phyloP scores from a whole-genome alignment of 768 basidiomycete genomes.

The Rhodosporidiobolus odoratus region DNA sequence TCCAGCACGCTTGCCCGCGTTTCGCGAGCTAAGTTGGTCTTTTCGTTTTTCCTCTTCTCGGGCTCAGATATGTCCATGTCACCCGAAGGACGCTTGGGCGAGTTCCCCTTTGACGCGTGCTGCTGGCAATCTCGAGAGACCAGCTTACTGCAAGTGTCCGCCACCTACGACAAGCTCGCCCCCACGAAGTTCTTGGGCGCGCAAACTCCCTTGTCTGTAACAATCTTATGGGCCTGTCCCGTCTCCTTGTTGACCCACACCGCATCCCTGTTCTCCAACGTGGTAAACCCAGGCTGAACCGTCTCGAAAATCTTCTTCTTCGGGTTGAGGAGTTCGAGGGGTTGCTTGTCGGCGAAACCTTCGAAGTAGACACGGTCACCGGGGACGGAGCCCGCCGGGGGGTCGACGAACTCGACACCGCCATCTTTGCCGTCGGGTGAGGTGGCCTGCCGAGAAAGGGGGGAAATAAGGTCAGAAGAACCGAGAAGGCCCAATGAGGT shows the following conservation, averaged over 20 bases:
- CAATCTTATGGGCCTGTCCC: slow-evolving; percentile 71
- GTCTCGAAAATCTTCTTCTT: slow-evolving; percentile 99
- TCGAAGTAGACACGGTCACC: slow-evolving; percentile 96
- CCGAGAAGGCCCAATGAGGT: slow-evolving; percentile 2
- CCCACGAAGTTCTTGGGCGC: slow-evolving; percentile 73
- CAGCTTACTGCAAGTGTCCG: too few species aligned
- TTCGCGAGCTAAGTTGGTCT: too few species aligned
- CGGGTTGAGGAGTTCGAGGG: slow-evolving; percentile 70
- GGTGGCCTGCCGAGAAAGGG: slow-evolving; percentile 73
- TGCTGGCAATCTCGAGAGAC: too few species aligned
- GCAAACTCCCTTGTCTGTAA: slow-evolving; percentile 79
- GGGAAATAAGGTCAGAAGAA: neutral
- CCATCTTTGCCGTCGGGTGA: slow-evolving; percentile 64
- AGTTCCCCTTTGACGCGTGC: too few species aligned
- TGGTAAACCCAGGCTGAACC: slow-evolving; percentile 88
- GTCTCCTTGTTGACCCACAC: slow-evolving; percentile 79
- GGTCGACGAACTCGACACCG: slow-evolving; percentile 85
- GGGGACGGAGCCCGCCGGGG: slow-evolving; percentile 75
- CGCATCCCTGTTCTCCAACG: slow-evolving; percentile 77
- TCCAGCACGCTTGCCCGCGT: too few species aligned
- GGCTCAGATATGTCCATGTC: too few species aligned
- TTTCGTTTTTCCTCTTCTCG: too few species aligned
- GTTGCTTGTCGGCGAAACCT: slow-evolving; percentile 74
- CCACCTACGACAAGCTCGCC: slow-evolving; percentile 79
- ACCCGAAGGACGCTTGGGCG: too few species aligned